Percentiles rank a stretch among this genome's conserved stretches.
phyloP scores from a whole-genome alignment of 371 early-diverging fungal species.

The Encephalitozoon hellem region DNA sequence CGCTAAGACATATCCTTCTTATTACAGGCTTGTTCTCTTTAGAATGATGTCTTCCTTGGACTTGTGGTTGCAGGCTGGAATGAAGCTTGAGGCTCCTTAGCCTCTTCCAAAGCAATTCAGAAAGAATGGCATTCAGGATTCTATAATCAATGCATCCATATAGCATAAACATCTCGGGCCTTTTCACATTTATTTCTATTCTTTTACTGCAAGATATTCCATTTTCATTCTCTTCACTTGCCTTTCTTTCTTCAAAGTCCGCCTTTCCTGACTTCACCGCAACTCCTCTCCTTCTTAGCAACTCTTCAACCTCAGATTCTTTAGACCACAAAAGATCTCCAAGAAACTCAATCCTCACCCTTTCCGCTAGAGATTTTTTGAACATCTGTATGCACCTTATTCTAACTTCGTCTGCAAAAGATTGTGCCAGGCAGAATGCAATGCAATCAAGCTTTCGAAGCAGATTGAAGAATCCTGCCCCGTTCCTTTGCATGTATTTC shows the following conservation, averaged over 20 bases:
- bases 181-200: background rate
- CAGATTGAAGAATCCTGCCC: background rate
- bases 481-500: conserved; percentile 7
- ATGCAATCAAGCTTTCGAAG: conserved; percentile 11
- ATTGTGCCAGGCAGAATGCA: conserved; percentile 16
- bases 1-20: background rate
- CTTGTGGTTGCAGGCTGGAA: background rate
- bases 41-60: background rate
- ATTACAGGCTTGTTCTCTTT: background rate
- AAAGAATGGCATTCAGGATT: background rate
- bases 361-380: background rate
- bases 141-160: background rate
- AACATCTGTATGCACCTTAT: background rate
- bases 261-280: background rate
- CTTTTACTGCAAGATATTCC: background rate
- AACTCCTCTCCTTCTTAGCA: background rate
- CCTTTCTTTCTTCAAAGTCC: background rate
- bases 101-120: background rate
- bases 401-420: conserved; percentile 13
- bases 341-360: background rate
- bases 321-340: background rate
- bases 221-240: background rate
- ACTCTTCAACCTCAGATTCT: background rate
- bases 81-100: background rate
- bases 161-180: background rate